Conservation (phyloP, 768 basidiomycete species). For the Panaeolus papilionaceus region DNA sequence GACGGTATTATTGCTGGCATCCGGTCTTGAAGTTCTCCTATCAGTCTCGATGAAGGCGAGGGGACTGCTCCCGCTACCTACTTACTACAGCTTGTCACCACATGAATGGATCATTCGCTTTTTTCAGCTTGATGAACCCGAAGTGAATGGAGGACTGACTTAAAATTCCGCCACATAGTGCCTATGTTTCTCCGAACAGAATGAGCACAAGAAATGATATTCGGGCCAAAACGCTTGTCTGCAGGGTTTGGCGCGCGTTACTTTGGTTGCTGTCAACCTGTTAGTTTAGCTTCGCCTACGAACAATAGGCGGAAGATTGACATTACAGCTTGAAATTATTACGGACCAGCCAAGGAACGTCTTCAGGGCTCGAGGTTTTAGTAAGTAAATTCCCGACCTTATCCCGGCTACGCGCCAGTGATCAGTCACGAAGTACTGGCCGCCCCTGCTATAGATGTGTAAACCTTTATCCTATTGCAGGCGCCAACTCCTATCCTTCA, state of each 20-base stretch:
- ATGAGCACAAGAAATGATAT: neutral
- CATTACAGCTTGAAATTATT: too few relatives aligned
- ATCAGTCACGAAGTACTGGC: neutral
- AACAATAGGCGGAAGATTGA: too few relatives aligned
- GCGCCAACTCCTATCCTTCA: neutral
- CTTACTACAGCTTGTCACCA: neutral
- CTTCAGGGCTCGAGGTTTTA: too few relatives aligned
- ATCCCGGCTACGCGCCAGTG: neutral
- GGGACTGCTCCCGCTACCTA: neutral
- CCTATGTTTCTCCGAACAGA: neutral
- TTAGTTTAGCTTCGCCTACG: too few relatives aligned
- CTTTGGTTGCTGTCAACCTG: too few relatives aligned
- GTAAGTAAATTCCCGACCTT: neutral
- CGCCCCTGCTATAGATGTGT: neutral
- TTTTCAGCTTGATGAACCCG: neutral
- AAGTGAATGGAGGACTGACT: neutral
- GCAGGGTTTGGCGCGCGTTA: neutral
- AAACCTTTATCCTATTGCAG: neutral
- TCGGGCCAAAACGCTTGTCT: neutral
- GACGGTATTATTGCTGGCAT: slow-evolving; percentile 42
- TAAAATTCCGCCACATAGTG: neutral
- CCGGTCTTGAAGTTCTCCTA: slow-evolving; percentile 10
- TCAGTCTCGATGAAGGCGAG: neutral
- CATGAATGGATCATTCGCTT: neutral
- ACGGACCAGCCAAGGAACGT: too few relatives aligned